These are phyloP conservation scores for Atkinsonella hypoxylon DNA, from an alignment of 2,329 filamentous ascomycete species.

Conservation along the genomic window DNA sequence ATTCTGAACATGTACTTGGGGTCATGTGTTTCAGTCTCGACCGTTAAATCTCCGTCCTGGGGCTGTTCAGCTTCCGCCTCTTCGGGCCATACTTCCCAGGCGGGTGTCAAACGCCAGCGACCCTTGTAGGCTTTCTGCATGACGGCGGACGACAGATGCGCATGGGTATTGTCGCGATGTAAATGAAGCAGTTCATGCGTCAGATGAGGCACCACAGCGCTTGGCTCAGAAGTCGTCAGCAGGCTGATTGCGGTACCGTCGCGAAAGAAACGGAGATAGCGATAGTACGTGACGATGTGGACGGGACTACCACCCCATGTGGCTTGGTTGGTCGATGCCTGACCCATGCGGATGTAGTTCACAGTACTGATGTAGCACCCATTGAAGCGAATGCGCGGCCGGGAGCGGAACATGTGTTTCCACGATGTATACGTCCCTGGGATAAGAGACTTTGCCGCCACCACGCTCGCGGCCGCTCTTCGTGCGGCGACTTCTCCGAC, in stretches of 20 bases:
- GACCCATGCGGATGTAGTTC: constrained; percentile 82
- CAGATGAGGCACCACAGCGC: constrained; percentile 78
- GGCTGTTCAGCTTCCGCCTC: constrained; percentile 6
- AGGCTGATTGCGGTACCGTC: constrained; percentile 77
- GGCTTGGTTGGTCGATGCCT: constrained; percentile 54
- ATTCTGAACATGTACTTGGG: constrained; percentile 75
- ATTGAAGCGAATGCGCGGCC: constrained; percentile 84
- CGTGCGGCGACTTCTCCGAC: constrained; percentile 24
- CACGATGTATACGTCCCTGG: constrained; percentile 37
- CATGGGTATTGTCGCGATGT: constrained; percentile 23
- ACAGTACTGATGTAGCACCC: constrained; percentile 95
- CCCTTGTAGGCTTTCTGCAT: constrained; percentile 58
- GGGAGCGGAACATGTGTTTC: constrained; percentile 63
- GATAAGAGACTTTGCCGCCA: constrained; percentile 30
- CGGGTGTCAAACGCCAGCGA: constrained; percentile 36
- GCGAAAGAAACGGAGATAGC: constrained; percentile 89
- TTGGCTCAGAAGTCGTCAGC: constrained; percentile 67
- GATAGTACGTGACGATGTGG: constrained; percentile 95
- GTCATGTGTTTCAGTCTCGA: constrained; percentile 78
- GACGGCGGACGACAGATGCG: constrained; percentile 31
- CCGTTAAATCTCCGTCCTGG: constrained; percentile 54
- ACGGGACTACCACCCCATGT: constrained; percentile 68
- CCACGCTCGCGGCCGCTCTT: constrained; percentile 20
- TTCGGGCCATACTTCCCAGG: background rate
- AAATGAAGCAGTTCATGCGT: constrained; percentile 54